Conservation (phyloP, 1,284 basidiomycete species). For the Neonothopanus nambi region DNA sequence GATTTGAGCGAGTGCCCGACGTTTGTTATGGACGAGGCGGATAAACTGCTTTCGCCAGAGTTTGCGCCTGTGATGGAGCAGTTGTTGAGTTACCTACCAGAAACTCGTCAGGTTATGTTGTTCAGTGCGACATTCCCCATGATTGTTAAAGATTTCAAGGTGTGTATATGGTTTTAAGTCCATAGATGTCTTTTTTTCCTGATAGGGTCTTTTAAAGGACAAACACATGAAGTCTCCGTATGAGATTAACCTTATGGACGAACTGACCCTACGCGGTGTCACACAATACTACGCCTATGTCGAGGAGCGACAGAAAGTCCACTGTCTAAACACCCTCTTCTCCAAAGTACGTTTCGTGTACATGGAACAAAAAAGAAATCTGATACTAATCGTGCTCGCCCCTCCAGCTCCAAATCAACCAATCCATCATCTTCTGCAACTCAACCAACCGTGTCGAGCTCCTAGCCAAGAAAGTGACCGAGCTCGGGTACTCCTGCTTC, state of each 20-base stretch:
- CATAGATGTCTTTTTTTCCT: slow-evolving; percentile 1
- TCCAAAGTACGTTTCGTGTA: slow-evolving; percentile 67
- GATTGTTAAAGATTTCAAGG: slow-evolving; percentile 99
- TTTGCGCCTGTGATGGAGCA: slow-evolving; percentile 99
- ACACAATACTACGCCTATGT: slow-evolving; percentile 99
- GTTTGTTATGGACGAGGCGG: slow-evolving; percentile 99
- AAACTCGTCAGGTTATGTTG: slow-evolving; percentile 95
- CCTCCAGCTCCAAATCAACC: slow-evolving; percentile 96
- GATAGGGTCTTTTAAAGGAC: slow-evolving; percentile 55
- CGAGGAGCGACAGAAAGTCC: slow-evolving; percentile 98
- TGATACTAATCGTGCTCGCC: slow-evolving; percentile 7
- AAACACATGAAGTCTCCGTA: slow-evolving; percentile 97
- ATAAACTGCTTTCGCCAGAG: slow-evolving; percentile 96
- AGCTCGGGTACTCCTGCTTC: slow-evolving; percentile 99
- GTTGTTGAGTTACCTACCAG: slow-evolving; percentile 82
- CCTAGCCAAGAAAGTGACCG: slow-evolving; percentile 98
- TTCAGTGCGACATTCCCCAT: slow-evolving; percentile 99
- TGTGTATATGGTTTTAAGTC: slow-evolving; percentile 31
- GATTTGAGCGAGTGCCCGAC: slow-evolving; percentile 94
- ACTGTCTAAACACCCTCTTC: slow-evolving; percentile 97
- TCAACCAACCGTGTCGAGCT: slow-evolving; percentile 99
- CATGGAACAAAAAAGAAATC: too few species aligned
- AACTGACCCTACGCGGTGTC: slow-evolving; percentile 96
- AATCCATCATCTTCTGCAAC: slow-evolving; percentile 99
- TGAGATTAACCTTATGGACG: slow-evolving; percentile 99